Evolutionary conservation across 495 filamentous ascomycete genomes (phyloP), one percentile per base, ranked within the genome.

Genomic region (Evernia prunastri): DNA sequence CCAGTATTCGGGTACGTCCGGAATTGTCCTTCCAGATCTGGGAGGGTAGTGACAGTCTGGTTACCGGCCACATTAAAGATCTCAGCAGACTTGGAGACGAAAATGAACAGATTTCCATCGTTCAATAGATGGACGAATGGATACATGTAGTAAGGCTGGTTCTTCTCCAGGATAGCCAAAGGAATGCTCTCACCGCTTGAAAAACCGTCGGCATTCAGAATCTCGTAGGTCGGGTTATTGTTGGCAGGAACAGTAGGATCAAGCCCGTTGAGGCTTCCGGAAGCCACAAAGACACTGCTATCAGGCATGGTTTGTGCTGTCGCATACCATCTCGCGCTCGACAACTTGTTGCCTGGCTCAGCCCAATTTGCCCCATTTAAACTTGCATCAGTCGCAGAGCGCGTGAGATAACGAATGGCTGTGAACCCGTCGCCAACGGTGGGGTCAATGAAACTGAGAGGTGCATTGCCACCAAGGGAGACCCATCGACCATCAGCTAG

Each of bases 121-220:
- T 72, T 74, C 23, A 87, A 75, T 0, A 87, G 75, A 65, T 85
- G 83, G 43, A 87, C 72, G 70, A 87, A 84, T 4, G 84, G 84
- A 68, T 87, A 87, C 84, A 86, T 85, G 67, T 85, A 86, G 71
- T 86, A 86, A 8, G 84, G 84, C 68, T 87, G 80, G 59, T 82
- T 84, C 68, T 78, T 79, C 33, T 71, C 75, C 33, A 87, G 71
- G 51, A 87, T 81, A 1, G 75, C 72, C 73, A 87, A 73, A 3
- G 70, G 65, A 23, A 79, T 76, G 68, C 74, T 84, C 11, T 71
- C 62, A 37, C 81, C 81, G 36, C 67, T 60, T 9, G 74, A 72
- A 9, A 77, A 66, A 63, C 79, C 84, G 40, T 72, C 56, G 15
- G 73, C 18, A 51, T 76, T 77, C 20, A 87, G 69, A 33, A 85